Percentiles rank a stretch among this genome's conserved stretches.
Evolutionary conservation across 1,284 basidiomycete genomes (phyloP).

Genomic region (Schizophyllum amplum): DNA sequence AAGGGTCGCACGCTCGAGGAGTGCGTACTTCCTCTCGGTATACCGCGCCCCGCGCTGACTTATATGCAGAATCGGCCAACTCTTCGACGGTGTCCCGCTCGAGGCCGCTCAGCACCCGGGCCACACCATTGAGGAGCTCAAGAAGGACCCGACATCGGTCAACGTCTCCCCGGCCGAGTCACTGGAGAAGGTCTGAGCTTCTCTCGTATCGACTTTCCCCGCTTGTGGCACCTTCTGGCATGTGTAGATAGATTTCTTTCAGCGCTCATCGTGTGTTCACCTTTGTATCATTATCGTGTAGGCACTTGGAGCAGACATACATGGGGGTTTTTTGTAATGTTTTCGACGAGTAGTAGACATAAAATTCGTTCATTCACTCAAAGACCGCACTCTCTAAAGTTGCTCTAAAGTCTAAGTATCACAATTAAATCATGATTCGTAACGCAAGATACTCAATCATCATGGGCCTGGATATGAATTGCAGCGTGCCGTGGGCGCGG

Average conservation of each 20-base stretch:
- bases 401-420: too few relatives aligned
- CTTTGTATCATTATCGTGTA: neutral
- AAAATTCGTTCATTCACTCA: too few relatives aligned
- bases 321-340: neutral
- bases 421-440: too few relatives aligned
- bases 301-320: neutral
- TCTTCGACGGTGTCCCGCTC: constrained; percentile 5
- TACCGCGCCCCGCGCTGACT: neutral
- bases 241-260: neutral
- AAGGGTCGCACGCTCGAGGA: constrained; percentile 12
- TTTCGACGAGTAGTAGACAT: too few relatives aligned
- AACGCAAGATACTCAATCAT: too few relatives aligned
- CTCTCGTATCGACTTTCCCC: neutral
- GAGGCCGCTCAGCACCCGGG: neutral
- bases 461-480: too few relatives aligned
- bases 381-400: too few relatives aligned
- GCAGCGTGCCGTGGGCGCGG: too few relatives aligned
- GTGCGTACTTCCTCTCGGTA: neutral
- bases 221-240: neutral
- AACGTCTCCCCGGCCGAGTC: neutral
- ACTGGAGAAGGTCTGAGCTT: neutral
- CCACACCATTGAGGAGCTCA: neutral
- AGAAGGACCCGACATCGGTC: neutral
- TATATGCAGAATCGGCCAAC: constrained; percentile 5
- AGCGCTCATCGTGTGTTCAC: neutral